Evolutionary conservation across 176 grass and related monocot species (phyloP), one percentile per base, ranked within the genome.

Genomic region (Hsuehochloa calcarea): DNA sequence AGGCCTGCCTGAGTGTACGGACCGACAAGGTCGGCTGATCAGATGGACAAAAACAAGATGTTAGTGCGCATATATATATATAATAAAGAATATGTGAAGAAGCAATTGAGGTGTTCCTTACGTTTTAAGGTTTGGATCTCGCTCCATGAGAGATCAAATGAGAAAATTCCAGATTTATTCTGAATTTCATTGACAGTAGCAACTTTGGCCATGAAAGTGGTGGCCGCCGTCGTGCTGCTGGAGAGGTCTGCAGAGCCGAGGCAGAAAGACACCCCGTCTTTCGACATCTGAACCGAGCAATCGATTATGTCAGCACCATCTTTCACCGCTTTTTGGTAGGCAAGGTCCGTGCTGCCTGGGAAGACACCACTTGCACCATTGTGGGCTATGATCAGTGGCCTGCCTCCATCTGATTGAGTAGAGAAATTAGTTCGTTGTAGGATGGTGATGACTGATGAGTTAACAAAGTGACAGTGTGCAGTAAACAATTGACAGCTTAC

Each of bases 251-350:
- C 41, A 16, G 88, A 83, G 55, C 85, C 84, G 74, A 96, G 86
- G 77, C 96, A 99, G 87, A 99, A 99, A 63, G 90, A 59, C 16
- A 86, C 75, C 3, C 88, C 91, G 50, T 99, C 96, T 62, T 94
- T 94, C 10, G 96, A 91, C 91, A 99, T 96, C 90, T 81, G 96
- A 71, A 99, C 90, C 0, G 89, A 61, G 73, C 96, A 99, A 43
- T 99, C 96, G 14, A 95, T 84, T 44, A 95, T 70, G 79, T 95
- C 93, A 1, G 90, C 88, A 1, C 85, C 90, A 14, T 92, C 90
- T 90, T 90, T 88, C 68, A 92, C 81, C 1, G 93, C 90, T 80
- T 92, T 41, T 69, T 84, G 65, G 78, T 95, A 95, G 12, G 93
- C 85, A 23, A 95, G 85, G 79, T 95, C 90, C 1, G 90, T 90